Evolutionary conservation across 768 basidiomycete species (phyloP), one percentile per base, ranked within the genome.

Genomic region (Trametes elegans): DNA sequence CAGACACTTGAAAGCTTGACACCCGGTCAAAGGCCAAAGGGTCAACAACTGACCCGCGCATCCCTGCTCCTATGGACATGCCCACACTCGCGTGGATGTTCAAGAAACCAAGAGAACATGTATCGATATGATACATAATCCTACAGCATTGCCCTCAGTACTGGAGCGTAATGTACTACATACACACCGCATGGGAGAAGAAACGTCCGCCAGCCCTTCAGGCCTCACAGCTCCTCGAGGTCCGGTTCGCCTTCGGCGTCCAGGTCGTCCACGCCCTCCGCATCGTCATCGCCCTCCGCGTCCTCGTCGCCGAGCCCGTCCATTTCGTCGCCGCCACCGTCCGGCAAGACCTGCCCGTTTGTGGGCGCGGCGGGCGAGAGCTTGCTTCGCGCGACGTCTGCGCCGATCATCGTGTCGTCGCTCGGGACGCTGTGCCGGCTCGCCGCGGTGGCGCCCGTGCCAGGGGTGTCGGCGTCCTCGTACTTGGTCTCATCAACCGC

Each of bases 351-450:
- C n/a, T 13, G 41, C 21, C 34, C 31, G 9, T 24, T 28, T 7
- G 36, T 24, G 10, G 29, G 48, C 13, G 32, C 38, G 21, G 31
- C 24, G 5, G 65, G 57, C 23, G 61, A 56, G 2, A 55, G 48
- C 55, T 64, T 64, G 46, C 36, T 71, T 49, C 51, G 65, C 62
- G 14, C 62, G 4, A 63, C 62, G 7, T 77, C 74, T 11, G 64
- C 58, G 14, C 70, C 74, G 41, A 74, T 73, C 36, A 83, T 72
- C 8, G 80, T 84, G 49, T 80, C 80, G 57, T 85, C 85, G 62
- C 79, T 83, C 27, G 80, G 79, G 53, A 76, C 72, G 58, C 83
- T 84, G 62, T 79, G 80, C 55, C 74, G 73, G 59, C 79, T 80
- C 44, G 79, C 51, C 14, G 29, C 52, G 11, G 52, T 75, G 52